phyloP scores from a whole-genome alignment of 1,139 yeast genomes.

The Zygoascus hellenicus region DNA sequence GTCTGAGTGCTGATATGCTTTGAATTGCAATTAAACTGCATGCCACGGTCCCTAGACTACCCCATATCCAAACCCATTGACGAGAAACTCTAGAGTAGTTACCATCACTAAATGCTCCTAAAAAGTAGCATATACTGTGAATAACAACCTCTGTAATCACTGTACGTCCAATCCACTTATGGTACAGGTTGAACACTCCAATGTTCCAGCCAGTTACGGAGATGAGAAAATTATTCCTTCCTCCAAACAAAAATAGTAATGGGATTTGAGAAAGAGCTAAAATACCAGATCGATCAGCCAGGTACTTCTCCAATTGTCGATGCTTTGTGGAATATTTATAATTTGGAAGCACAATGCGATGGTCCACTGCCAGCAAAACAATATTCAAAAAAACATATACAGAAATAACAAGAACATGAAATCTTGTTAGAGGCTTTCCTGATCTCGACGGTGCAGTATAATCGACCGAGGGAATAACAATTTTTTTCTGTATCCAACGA shows the following conservation, averaged over 20 bases:
- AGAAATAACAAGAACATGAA: constrained; percentile 39
- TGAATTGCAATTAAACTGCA: constrained; percentile 17
- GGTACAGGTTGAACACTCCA: constrained; percentile 52
- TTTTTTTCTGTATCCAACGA: constrained; percentile 24
- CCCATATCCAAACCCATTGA: constrained; percentile 30
- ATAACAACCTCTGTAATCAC: constrained; percentile 39
- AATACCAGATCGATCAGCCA: constrained; percentile 50
- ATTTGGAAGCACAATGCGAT: constrained; percentile 16
- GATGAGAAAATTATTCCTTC: constrained; percentile 55
- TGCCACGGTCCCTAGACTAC: constrained; percentile 18
- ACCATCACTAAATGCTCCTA: constrained; percentile 6
- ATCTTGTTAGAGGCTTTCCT: constrained; percentile 25
- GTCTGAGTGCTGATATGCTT: constrained; percentile 16
- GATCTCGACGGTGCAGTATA: constrained; percentile 26
- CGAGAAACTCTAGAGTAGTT: constrained; percentile 22
- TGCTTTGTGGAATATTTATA: constrained; percentile 13
- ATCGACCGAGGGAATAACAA: constrained; percentile 29
- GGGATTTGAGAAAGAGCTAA: constrained; percentile 49
- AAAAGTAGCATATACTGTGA: constrained; percentile 23
- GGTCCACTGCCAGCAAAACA: constrained; percentile 15
- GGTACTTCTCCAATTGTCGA: constrained; percentile 28
- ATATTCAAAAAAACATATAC: constrained; percentile 39
- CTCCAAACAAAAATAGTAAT: constrained; percentile 50
- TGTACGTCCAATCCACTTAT: constrained; percentile 54
- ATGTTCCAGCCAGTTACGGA: constrained; percentile 56